These are phyloP conservation scores for Rhizopogon roseolus DNA, from an alignment of 768 basidiomycete genomes.

Conservation along the genomic window DNA sequence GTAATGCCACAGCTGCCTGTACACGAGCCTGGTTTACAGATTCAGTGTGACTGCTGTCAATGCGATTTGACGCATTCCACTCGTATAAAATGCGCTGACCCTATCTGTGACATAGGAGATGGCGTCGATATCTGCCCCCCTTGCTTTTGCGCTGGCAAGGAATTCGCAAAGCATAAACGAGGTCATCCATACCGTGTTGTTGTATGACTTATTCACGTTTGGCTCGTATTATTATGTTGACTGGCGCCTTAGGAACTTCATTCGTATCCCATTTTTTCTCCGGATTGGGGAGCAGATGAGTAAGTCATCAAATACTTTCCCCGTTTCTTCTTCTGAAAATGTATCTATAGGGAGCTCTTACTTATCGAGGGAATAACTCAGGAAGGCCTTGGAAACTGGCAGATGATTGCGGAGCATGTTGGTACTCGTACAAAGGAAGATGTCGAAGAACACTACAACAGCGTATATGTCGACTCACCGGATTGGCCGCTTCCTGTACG, in stretches of 20 bases:
- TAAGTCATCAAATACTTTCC: constrained; percentile 31
- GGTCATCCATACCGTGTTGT: constrained; percentile 91
- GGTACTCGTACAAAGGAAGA: constrained; percentile 94
- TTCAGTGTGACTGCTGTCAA: constrained; percentile 78
- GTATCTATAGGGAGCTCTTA: constrained; percentile 66
- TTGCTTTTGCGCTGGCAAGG: constrained; percentile 91
- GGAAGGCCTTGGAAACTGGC: constrained; percentile 95
- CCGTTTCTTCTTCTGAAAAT: neutral
- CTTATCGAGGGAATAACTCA: constrained; percentile 83
- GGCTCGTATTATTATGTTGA: neutral
- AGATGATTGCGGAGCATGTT: constrained; percentile 90
- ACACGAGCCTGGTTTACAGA: constrained; percentile 78
- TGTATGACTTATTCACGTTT: constrained; percentile 37
- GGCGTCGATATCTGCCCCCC: constrained; percentile 91
- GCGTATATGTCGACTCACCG: constrained; percentile 74
- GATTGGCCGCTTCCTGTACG: constrained; percentile 81
- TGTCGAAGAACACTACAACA: constrained; percentile 83
- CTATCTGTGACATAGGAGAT: constrained; percentile 62
- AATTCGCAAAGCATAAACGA: constrained; percentile 80
- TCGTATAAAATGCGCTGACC: constrained; percentile 92
- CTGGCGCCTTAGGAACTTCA: constrained; percentile 72
- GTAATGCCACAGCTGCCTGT: constrained; percentile 29
- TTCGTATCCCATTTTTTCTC: constrained; percentile 91
- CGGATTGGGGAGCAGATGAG: constrained; percentile 99
- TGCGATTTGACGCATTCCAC: constrained; percentile 95